A percentile compares a stretch with the other conserved stretches of the same genome.
Conservation (phyloP, 202 grass and related monocot genomes). For the Zoysia matrella region DNA sequence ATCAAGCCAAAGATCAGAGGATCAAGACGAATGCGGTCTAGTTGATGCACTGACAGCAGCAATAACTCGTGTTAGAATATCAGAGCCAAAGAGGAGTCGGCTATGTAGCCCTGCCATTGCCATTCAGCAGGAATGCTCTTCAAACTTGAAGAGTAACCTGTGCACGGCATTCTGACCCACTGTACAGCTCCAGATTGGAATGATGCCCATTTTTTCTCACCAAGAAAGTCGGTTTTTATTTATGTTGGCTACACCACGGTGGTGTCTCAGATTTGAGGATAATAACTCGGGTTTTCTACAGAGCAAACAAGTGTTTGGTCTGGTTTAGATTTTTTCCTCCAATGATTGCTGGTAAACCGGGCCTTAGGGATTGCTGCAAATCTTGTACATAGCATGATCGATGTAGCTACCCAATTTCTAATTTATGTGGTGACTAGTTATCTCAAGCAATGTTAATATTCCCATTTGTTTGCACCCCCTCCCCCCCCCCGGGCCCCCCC, state of each 20-base stretch:
- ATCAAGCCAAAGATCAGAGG: conserved; percentile 49
- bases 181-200: conserved; percentile 47
- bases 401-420: conserved; percentile 34
- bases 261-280: conserved; percentile 46
- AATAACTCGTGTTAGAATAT: conserved; percentile 76
- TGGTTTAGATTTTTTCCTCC: conserved; percentile 29
- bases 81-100: conserved; percentile 67
- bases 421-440: conserved; percentile 26
- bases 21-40: conserved; percentile 60
- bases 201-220: conserved; percentile 2
- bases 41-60: conserved; percentile 73
- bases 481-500: too few relatives aligned
- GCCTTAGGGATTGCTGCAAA: conserved; percentile 51
- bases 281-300: conserved; percentile 40
- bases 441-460: conserved; percentile 43
- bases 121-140: conserved; percentile 65
- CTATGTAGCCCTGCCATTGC: conserved; percentile 56
- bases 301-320: conserved; percentile 27
- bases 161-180: conserved; percentile 66
- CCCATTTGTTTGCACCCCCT: neutral
- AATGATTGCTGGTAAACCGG: conserved; percentile 32
- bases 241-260: neutral
- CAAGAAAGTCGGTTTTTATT: conserved; percentile 20
- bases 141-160: conserved; percentile 75
- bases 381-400: conserved; percentile 62